Evolutionary conservation across 306 rosid species (phyloP), one percentile per base, ranked within the genome.

Genomic region (Glycyrrhiza uralensis): DNA sequence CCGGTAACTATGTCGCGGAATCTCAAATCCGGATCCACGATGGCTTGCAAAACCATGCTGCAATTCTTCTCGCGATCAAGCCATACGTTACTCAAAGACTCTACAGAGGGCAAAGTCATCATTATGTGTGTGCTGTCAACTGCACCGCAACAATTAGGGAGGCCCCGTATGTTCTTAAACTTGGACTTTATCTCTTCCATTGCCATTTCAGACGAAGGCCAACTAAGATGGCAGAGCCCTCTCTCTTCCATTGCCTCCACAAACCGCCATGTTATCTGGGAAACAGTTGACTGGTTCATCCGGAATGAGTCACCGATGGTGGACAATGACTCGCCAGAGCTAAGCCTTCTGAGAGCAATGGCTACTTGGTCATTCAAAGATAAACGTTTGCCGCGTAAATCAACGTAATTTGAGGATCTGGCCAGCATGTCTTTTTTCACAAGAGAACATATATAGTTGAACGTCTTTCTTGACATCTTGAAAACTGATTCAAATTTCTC

Each of bases 161-260:
- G 92, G 61, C 93, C 96, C 4, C 49, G 30, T 10, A 88, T 85
- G 54, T 75, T 81, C 86, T 85, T 86, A 60, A 88, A 93, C 81
- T 90, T 88, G 18, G 85, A 66, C 84, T 87, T 93, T 30, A 88
- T 78, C 78, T 76, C 66, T 32, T 87, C 87, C 93, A 90, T 88
- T 69, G 74, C 93, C 32, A 5, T 47, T 64, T 87, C 89, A n/a
- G 80, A 78, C 17, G 89, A 80, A 51, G 98, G 98, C 98, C 98
- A 93, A 3, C 39, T 44, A 30, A 93, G 89, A 81, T 93, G 97
- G 78, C 51, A 84, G 62, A 88, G 91, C 35, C 93, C 97, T 74
- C 82, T 84, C 74, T 84, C 96, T 83, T 93, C 98, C 96, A 93
- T 90, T 23, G 91, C 81, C 82, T 90, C 97, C 51, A 90, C 98